These are phyloP conservation scores for Phylloporus sp. DNA, from an alignment of 768 basidiomycete genomes.

Conservation along the genomic window DNA sequence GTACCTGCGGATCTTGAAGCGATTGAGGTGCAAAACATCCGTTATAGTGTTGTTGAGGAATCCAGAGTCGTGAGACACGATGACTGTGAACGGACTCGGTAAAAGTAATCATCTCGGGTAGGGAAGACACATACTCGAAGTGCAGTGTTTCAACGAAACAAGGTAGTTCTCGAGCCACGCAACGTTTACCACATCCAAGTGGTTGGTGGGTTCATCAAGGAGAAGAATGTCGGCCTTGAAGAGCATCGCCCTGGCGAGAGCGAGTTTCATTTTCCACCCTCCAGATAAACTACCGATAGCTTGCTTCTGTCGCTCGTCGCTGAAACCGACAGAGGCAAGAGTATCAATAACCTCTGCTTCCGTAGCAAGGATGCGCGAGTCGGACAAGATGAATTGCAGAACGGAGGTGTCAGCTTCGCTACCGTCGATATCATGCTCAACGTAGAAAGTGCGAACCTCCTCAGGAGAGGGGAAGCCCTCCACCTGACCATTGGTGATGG, in stretches of 20 bases:
- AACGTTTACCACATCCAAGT: slow-evolving; percentile 95
- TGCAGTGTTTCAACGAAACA: slow-evolving; percentile 81
- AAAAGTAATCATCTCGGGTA: not conserved
- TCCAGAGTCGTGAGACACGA: slow-evolving; percentile 95
- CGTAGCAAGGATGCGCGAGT: slow-evolving; percentile 73
- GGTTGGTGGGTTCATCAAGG: slow-evolving; percentile 96
- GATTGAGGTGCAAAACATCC: slow-evolving; percentile 95
- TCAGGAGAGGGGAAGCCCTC: slow-evolving; percentile 98
- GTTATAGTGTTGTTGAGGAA: slow-evolving; percentile 99
- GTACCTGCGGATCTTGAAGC: slow-evolving; percentile 96
- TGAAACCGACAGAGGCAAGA: slow-evolving; percentile 90
- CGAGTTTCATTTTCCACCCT: slow-evolving; percentile 99
- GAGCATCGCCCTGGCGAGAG: slow-evolving; percentile 93
- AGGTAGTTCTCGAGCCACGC: slow-evolving; percentile 98
- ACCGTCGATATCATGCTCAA: slow-evolving; percentile 98
- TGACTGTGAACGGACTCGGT: slow-evolving; percentile 48
- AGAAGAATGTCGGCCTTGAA: slow-evolving; percentile 98
- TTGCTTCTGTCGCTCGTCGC: slow-evolving; percentile 77
- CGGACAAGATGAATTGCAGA: slow-evolving; percentile 79
- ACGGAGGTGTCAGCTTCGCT: slow-evolving; percentile 90
- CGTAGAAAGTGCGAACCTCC: slow-evolving; percentile 98
- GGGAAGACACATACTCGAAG: slow-evolving; percentile 62
- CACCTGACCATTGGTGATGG: slow-evolving; percentile 92
- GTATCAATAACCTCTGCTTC: slow-evolving; percentile 74
- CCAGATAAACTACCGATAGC: slow-evolving; percentile 90